Base-by-base conservation (phyloP, 371 early-diverging fungal genomes). In the Batrachochytrium dendrobatidis region DNA sequence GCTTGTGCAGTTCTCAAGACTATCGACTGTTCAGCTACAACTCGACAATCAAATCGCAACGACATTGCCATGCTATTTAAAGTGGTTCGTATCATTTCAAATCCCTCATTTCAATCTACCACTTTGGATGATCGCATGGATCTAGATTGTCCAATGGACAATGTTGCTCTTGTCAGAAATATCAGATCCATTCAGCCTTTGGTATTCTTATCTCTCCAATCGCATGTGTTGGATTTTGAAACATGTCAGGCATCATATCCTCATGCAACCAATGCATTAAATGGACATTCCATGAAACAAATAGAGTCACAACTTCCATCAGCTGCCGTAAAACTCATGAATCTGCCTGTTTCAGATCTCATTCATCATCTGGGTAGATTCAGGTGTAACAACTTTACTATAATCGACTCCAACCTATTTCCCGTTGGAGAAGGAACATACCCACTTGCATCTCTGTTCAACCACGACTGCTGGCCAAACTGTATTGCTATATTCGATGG, bases 371-470 rank as follows among this genome's bases (percentile, higher is more conserved):
- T 87, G 22, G 76, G 81, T 45, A 81, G 80, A 12, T 87, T 89
- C 57, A 81, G 79, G 12, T 86, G 86, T 68, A 91, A 91, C 71
- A 89, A 89, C 64, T 89, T 89, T 61, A 72, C 79, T 0, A 77
- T 85, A 34, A 68, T 79, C 58, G 87, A 87, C 58, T 61, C 69
- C 0, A 82, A 88, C 22, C 62, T 87, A 58, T 85, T 85, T 64
- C 31, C 7, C 4, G 4, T 24, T 3, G 52, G 28, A 29, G 52
- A 51, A 33, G 4, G 52, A 12, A 4, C 22, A 12, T 32, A 8
- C 4, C 55, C 55, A 10, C 3, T 34, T 24, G 35, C 15, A 6
- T 6, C 34, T 4, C 25, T 54, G 34, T 10, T 54, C 34, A 54
- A 54, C 35, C 55, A 54, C 25, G n/a, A 34, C 5, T 54, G 55